phyloP scores from a whole-genome alignment of 2,329 filamentous ascomycete genomes.

The Macrophomina phaseolina region DNA sequence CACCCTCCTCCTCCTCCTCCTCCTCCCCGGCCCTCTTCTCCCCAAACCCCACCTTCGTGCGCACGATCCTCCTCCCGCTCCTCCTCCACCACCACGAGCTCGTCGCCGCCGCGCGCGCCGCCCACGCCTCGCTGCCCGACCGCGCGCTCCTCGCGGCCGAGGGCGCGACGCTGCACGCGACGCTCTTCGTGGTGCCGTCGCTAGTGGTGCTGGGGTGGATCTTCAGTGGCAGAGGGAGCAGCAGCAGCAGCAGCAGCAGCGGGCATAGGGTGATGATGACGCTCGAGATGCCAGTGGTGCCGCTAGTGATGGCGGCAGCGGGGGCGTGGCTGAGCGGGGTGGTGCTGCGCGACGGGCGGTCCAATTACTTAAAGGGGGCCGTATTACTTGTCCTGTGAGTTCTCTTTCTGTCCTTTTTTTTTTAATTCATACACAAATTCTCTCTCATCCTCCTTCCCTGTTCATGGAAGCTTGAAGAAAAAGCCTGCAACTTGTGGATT shows the following conservation, averaged over 20 bases:
- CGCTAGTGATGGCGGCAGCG: neutral
- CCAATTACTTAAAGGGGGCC: neutral
- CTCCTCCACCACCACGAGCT: constrained; percentile 9
- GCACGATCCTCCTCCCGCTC: neutral
- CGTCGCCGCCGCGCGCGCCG: neutral
- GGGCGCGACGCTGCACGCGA: neutral
- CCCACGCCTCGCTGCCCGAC: neutral
- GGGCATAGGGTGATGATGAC: neutral
- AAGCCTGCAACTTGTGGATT: neutral
- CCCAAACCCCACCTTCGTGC: neutral
- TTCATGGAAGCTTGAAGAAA: too few relatives aligned
- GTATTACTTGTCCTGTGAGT: neutral
- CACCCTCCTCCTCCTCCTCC: too few relatives aligned
- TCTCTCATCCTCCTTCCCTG: too few relatives aligned
- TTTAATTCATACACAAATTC: neutral
- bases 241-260: too few relatives aligned
- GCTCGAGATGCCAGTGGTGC: neutral
- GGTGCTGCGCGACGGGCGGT: neutral
- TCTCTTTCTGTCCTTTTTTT: neutral
- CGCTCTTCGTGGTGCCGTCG: neutral
- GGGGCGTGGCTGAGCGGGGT: neutral
- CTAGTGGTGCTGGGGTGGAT: neutral
- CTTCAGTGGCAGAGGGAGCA: neutral
- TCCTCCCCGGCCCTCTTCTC: neutral
- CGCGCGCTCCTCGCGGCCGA: neutral